Evolutionary conservation across 495 filamentous ascomycete genomes (phyloP).

Genomic region (Pyrenula massariospora): DNA sequence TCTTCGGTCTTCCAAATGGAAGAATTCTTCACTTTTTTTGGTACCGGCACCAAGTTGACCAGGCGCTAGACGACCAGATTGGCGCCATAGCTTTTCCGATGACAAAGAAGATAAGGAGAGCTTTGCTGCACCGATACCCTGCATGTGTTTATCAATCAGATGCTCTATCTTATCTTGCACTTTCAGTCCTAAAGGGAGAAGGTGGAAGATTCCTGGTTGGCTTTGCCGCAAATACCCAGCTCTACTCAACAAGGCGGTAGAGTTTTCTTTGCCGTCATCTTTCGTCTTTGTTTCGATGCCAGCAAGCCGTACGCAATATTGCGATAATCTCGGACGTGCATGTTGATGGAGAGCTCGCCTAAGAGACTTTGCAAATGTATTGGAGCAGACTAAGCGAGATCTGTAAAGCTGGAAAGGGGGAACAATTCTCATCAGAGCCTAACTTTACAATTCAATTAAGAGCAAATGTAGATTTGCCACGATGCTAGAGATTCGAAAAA

Average conservation of each 20-base stretch:
- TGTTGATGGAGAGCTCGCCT: neutral
- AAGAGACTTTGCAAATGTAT: neutral
- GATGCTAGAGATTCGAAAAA: neutral
- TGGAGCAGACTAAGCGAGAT: neutral
- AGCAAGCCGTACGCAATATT: neutral
- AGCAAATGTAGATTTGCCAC: neutral
- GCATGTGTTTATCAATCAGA: constrained; percentile 86
- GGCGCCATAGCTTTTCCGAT: constrained; percentile 71
- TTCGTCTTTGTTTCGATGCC: neutral
- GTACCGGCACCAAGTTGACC: constrained; percentile 32
- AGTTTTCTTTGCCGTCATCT: constrained; percentile 35
- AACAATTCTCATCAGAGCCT: neutral
- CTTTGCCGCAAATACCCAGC: constrained; percentile 77
- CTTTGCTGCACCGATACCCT: constrained; percentile 62
- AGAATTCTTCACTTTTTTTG: constrained; percentile 41
- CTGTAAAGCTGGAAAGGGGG: neutral
- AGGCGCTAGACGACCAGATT: constrained; percentile 46
- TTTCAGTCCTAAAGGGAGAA: constrained; percentile 77
- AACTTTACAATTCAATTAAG: neutral
- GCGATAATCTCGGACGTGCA: neutral
- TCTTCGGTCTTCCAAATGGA: constrained; percentile 71
- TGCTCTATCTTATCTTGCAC: constrained; percentile 82
- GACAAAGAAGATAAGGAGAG: constrained; percentile 82
- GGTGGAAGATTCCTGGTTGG: constrained; percentile 83
- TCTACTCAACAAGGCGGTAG: constrained; percentile 60